Base-by-base conservation (phyloP, 2,329 filamentous ascomycete genomes). In the Trematosphaeria pertusa region DNA sequence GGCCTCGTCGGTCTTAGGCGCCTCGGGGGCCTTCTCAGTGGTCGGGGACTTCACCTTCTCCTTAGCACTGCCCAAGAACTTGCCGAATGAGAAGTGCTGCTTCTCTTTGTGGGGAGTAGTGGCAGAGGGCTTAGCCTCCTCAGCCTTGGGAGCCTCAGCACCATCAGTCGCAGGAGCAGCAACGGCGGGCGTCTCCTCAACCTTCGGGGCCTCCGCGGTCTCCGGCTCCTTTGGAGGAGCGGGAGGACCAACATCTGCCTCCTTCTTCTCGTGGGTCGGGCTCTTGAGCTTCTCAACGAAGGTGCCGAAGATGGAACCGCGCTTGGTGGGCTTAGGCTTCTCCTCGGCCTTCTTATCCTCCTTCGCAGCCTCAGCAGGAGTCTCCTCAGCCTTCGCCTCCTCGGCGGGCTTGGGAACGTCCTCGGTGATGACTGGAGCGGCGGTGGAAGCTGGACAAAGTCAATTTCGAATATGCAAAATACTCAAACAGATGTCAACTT, bases 281-380 rank as follows among this genome's bases (percentile, higher is more conserved):
- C 73, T 76, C 68, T 74, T 76, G 46, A 79, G 66, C 69, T 74
- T 74, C 61, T 90, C 88, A 75, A 81, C 82, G 70, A 89, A 85
- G 66, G 85, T 86, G 63, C 84, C 85, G 75, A 95, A 95, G 65
- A 92, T 87, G 58, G 89, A 94, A 75, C 86, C 85, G 73, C 91
- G 89, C 88, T 95, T 96, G 74, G 84, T 81, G 37, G 73, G 73
- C 85, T 90, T 91, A 60, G 80, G 71, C 61, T 72, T 72, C 52
- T 68, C 62, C 37, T 71, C 65, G 33, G 72, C 75, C 55, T 79
- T 72, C 54, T 61, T 84, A 72, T 76, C 78, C 40, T 70, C 63
- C 60, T 41, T 41, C 24, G 67, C 64, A 40, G 65, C 62, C 54
- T 66, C 60, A 17, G 57, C 62, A 10, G 52, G 43, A 22, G 63